A percentile compares a stretch with the other conserved stretches of the same genome.
These are phyloP conservation scores for Aspergillus wentii DNA, from an alignment of 495 filamentous ascomycete genomes.

Conservation along the genomic window DNA sequence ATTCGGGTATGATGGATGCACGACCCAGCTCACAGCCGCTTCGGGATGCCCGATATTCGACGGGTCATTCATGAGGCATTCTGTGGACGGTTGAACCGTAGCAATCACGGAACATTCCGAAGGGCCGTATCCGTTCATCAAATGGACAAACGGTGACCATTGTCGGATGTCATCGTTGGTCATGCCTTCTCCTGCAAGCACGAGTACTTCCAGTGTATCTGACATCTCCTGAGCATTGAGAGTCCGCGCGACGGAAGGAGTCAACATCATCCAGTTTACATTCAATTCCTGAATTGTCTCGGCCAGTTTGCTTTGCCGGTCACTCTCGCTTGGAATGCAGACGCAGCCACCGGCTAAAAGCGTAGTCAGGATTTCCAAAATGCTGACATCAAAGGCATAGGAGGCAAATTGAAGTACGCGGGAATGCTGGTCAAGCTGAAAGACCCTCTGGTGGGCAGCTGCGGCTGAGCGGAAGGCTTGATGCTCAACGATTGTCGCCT, in stretches of 20 bases:
- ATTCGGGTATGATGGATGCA: constrained; percentile 27
- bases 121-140: constrained; percentile 40
- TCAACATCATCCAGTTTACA: constrained; percentile 29
- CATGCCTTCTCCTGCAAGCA: constrained; percentile 43
- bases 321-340: constrained; percentile 48
- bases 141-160: constrained; percentile 14
- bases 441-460: constrained; percentile 13
- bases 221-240: constrained; percentile 29
- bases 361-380: constrained; percentile 54
- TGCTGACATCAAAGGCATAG: constrained; percentile 55
- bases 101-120: constrained; percentile 38
- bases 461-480: constrained; percentile 26
- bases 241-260: constrained; percentile 31
- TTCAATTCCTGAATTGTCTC: constrained; percentile 25
- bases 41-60: too few relatives aligned
- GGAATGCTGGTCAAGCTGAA: constrained; percentile 34
- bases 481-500: constrained; percentile 36
- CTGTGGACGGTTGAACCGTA: too few relatives aligned
- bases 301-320: constrained; percentile 26
- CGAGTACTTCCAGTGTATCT: constrained; percentile 28
- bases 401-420: constrained; percentile 58
- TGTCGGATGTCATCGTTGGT: constrained; percentile 9
- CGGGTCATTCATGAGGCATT: too few relatives aligned
- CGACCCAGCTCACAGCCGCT: too few relatives aligned
- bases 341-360: constrained; percentile 49